Base-by-base conservation (phyloP, 805 yeast species). In the Nakazawaea wickerhamii region DNA sequence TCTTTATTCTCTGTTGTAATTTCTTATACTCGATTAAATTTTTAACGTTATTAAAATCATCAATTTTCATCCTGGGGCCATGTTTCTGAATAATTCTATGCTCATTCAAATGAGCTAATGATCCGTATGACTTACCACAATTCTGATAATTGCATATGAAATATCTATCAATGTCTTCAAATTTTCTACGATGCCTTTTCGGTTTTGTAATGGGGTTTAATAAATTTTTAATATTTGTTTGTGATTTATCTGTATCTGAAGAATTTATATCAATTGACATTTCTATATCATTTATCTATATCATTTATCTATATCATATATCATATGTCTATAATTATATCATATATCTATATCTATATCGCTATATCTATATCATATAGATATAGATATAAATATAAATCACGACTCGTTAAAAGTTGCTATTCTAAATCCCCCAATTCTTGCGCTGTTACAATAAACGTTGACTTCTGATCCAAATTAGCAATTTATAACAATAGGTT, bases 101-200 rank as follows among this genome's bases (percentile, higher is more conserved):
- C 11, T 75, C 73, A 48, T 71, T 71, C 30, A 71, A 55, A 50
- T 71, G 77, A 50, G 72, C 71, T 31, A 71, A 56, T 3, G 77
- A 71, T 4, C 77, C 77, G 48, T 71, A 71, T 13, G 68, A 67
- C 55, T 72, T 71, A 5, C 58, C 51, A 44, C 77, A 71, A 15
- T 60, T 61, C 22, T 59, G 57, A 47, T 52, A 64, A 41, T 62
- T 67, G 50, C 77, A 71, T 13, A 56, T 57, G 50, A 70, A 71
- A 9, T 69, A 48, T 22, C 77, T 62, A 36, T 69, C 75, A 55
- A 71, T 71, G 48, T 71, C 75, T 33, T 68, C 65, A 41, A 66
- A 70, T 43, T 63, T 63, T 22, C 76, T 55, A 37, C 77, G 60
- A 11, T 70, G 73, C 19, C 77, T 58, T 49, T 15, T 22, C 38